Evolutionary conservation across 257 asterid species (phyloP).

Genomic region (Hygrophila difformis): DNA sequence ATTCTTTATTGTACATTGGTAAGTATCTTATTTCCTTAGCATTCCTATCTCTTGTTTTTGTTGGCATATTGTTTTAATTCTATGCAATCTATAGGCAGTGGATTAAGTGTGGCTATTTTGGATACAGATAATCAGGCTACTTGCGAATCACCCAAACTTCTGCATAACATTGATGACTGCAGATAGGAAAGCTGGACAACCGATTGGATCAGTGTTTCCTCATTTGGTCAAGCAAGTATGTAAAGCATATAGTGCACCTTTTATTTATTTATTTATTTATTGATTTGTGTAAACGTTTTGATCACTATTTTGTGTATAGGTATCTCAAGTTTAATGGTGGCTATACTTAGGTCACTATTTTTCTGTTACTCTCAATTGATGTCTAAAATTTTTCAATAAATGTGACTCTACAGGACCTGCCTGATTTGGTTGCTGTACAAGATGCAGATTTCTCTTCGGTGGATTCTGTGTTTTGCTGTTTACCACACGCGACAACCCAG

Average conservation of each 20-base stretch:
- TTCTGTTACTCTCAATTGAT: neutral
- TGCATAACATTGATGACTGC: constrained; percentile 78
- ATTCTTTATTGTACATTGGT: constrained; percentile 1
- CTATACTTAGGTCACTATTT: neutral
- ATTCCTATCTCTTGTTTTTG: neutral
- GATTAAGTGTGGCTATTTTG: no score
- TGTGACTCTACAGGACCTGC: constrained; percentile 43
- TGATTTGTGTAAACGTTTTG: no score
- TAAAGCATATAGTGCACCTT: no score
- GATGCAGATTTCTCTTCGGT: constrained; percentile 79
- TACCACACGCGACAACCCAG: constrained; percentile 97
- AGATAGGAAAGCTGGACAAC: constrained; percentile 86
- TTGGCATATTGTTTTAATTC: neutral
- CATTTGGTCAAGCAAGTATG: constrained; percentile 70
- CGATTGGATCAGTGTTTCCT: constrained; percentile 86
- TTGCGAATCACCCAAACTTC: constrained; percentile 64
- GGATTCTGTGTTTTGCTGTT: constrained; percentile 90
- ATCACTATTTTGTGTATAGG: no score
- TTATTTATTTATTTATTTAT: no score
- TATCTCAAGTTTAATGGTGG: neutral
- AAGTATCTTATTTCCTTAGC: neutral
- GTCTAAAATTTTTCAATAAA: neutral
- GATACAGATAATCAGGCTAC: constrained; percentile 40
- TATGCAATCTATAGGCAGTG: no score
- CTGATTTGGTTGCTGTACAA: constrained; percentile 69